These are phyloP conservation scores for Solanum ossicruentum DNA, from an alignment of 257 asterid species.

Conservation along the genomic window DNA sequence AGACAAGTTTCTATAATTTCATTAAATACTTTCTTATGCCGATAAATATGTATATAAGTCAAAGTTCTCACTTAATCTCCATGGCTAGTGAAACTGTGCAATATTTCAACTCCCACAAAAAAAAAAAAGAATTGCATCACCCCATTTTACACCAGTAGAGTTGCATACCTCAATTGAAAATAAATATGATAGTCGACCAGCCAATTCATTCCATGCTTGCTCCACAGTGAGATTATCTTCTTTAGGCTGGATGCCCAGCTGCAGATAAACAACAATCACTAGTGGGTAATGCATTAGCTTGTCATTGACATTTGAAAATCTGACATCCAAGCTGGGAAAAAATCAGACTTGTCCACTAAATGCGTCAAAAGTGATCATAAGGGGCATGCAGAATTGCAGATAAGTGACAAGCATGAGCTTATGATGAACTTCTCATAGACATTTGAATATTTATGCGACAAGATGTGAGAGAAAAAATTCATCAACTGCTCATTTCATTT, in stretches of 20 bases:
- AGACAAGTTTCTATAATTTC: not conserved
- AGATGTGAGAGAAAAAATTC: not conserved
- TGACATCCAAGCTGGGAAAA: not conserved
- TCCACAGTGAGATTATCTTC: slow-evolving; percentile 49
- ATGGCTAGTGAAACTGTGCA: not conserved
- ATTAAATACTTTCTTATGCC: not conserved
- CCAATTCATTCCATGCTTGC: slow-evolving; percentile 75
- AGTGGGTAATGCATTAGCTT: not conserved
- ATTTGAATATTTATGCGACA: not conserved
- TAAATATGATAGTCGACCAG: slow-evolving; percentile 43
- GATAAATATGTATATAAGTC: not conserved
- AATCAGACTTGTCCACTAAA: not conserved
- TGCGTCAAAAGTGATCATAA: not conserved
- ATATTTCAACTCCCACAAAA: not conserved
- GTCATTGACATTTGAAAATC: not conserved
- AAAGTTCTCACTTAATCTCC: not conserved
- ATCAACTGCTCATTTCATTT: not conserved
- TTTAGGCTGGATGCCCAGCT: slow-evolving; percentile 59
- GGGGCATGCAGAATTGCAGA: not conserved
- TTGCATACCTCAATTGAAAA: slow-evolving; percentile 68
- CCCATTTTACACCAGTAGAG: not conserved
- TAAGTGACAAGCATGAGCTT: not conserved
- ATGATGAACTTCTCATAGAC: not conserved
- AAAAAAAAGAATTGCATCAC: not conserved
- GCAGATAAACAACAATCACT: slow-evolving; percentile 11